phyloP scores from a whole-genome alignment of 768 basidiomycete genomes.

The Phylloporus sp. region DNA sequence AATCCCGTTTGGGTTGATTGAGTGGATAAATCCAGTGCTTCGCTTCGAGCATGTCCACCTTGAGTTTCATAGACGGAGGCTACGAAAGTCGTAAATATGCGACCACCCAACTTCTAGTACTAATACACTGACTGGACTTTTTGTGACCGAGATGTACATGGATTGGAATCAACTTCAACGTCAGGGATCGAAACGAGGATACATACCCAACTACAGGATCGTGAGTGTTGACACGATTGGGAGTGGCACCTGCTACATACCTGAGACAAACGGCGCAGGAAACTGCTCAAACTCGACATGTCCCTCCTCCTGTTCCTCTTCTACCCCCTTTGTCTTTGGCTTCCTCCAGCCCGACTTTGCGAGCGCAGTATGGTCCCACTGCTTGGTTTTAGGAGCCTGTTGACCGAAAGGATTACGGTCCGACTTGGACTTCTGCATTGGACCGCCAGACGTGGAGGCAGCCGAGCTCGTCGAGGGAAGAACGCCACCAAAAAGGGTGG shows the following conservation, averaged over 20 bases:
- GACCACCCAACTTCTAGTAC: too few species aligned
- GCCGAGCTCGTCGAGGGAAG: constrained; percentile 34
- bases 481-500: constrained; percentile 65
- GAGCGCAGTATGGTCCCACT: constrained; percentile 89
- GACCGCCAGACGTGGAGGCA: constrained; percentile 27
- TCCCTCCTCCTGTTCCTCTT: constrained; percentile 57
- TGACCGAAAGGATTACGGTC: constrained; percentile 44
- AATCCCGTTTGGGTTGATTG: constrained; percentile 84
- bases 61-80: constrained; percentile 76
- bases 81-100: constrained; percentile 24
- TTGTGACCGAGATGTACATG: neutral
- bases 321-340: constrained; percentile 50
- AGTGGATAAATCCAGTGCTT: constrained; percentile 91
- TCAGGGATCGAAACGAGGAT: neutral
- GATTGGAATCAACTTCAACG: constrained; percentile 4
- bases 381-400: constrained; percentile 65
- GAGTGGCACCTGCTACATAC: constrained; percentile 39
- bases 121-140: constrained; percentile 29
- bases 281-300: constrained; percentile 75
- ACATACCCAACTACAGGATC: constrained; percentile 51
- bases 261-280: constrained; percentile 70
- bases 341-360: constrained; percentile 73
- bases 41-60: constrained; percentile 70
- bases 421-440: constrained; percentile 43
- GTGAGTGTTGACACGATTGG: constrained; percentile 8